These are phyloP conservation scores for Alternaria alternata DNA, from an alignment of 2,329 filamentous ascomycete genomes.

Conservation along the genomic window DNA sequence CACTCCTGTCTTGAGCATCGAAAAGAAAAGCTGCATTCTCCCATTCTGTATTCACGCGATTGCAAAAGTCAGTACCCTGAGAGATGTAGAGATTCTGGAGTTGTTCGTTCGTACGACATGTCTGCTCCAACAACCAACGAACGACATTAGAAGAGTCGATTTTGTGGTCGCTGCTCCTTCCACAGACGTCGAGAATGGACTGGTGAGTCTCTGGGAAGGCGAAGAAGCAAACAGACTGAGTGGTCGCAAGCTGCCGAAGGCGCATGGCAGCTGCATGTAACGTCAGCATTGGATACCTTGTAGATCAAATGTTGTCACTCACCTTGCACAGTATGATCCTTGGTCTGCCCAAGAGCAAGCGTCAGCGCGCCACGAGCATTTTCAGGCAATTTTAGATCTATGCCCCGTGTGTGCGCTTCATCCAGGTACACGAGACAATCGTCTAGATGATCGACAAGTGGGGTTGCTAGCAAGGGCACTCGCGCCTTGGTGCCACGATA, in stretches of 20 bases:
- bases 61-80: conserved; percentile 69
- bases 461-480: conserved; percentile 64
- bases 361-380: conserved; percentile 72
- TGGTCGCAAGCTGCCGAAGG: conserved; percentile 63
- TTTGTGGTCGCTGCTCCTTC: conserved; percentile 18
- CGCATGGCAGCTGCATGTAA: conserved; percentile 66
- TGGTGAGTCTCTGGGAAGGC: conserved; percentile 66
- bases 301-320: conserved; percentile 10
- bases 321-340: conserved; percentile 74
- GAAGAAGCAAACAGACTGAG: conserved; percentile 62
- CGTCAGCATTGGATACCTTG: conserved; percentile 7
- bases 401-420: conserved; percentile 74
- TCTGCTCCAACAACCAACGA: conserved; percentile 69
- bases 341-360: conserved; percentile 69
- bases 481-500: conserved; percentile 55
- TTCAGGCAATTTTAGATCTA: conserved; percentile 68
- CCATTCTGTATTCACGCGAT: conserved; percentile 58
- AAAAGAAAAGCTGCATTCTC: conserved; percentile 54
- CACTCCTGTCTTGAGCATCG: conserved; percentile 41
- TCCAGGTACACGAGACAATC: conserved; percentile 73
- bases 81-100: conserved; percentile 60
- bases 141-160: conserved; percentile 47
- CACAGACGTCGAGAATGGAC: conserved; percentile 63
- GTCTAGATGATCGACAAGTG: conserved; percentile 65
- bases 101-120: conserved; percentile 65